Conservation (phyloP, 495 filamentous ascomycete species). For the Podospora bellae-mahoneyi region DNA sequence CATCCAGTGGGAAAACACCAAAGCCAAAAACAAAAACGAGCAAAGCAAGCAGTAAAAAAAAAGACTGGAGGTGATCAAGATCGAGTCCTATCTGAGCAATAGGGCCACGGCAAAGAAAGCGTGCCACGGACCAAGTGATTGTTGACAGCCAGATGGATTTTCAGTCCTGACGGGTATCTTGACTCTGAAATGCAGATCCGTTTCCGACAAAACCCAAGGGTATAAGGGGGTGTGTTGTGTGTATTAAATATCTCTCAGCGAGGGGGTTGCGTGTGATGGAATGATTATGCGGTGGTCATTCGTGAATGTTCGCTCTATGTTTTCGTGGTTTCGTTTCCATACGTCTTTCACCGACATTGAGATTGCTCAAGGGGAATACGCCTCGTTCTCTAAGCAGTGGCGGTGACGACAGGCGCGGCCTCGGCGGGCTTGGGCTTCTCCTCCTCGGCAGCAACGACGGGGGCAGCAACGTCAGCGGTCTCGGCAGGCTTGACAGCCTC, state of each 20-base stretch:
- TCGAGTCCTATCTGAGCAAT: neutral
- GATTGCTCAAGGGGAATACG: conserved; percentile 11
- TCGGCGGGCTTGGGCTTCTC: conserved; percentile 36
- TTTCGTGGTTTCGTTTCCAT: conserved; percentile 24
- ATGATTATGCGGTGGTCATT: neutral
- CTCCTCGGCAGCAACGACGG: conserved; percentile 37
- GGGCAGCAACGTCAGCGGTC: conserved; percentile 30
- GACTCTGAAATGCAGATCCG: conserved; percentile 52
- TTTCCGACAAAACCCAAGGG: conserved; percentile 45
- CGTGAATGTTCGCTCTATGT: conserved; percentile 29
- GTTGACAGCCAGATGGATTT: conserved; percentile 33
- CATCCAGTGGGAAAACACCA: conserved; percentile 6
- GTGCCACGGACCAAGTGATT: conserved; percentile 9
- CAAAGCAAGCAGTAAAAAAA: conserved; percentile 9
- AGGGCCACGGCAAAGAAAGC: neutral
- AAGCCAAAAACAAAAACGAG: conserved; percentile 3
- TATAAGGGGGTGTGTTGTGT: conserved; percentile 32
- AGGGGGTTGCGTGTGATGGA: conserved; percentile 18
- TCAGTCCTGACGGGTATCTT: conserved; percentile 53
- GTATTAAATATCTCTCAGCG: conserved; percentile 24
- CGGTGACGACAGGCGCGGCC: conserved; percentile 42
- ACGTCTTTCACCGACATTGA: conserved; percentile 18
- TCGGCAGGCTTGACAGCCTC: conserved; percentile 43
- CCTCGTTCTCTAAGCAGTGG: conserved; percentile 45
- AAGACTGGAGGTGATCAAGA: conserved; percentile 6